These are phyloP conservation scores for Hansfordia pulvinata DNA, from an alignment of 2,329 filamentous ascomycete genomes.

Conservation along the genomic window DNA sequence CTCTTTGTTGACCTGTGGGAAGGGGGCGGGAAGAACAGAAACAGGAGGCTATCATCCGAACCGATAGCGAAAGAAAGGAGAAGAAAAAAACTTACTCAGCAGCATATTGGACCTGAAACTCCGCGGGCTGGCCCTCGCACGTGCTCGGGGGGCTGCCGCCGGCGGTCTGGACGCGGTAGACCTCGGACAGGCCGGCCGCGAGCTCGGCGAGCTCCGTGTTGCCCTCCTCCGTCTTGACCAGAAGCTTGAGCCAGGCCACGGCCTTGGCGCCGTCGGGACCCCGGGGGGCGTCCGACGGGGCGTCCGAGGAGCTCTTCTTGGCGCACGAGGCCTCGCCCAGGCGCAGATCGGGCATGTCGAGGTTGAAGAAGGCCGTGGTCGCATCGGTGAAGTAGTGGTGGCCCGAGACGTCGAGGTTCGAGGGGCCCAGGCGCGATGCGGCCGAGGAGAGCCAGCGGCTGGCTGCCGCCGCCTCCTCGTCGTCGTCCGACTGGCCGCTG, in stretches of 20 bases:
- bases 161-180: constrained; percentile 75
- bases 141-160: constrained; percentile 64
- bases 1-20: no score
- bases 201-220: constrained; percentile 6
- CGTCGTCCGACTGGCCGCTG: no score
- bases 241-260: constrained; percentile 71
- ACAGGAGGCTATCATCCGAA: no score
- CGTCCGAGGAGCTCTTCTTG: constrained; percentile 46
- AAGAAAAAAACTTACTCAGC: constrained; percentile 57
- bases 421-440: constrained; percentile 39
- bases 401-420: constrained; percentile 52
- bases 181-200: constrained; percentile 51
- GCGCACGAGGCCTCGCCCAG: constrained; percentile 49
- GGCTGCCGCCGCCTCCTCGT: constrained; percentile 16
- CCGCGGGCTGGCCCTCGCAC: constrained; percentile 49
- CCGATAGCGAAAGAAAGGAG: no score
- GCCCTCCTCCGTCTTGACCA: no score
- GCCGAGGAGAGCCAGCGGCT: no score
- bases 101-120: constrained; percentile 67
- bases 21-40: no score
- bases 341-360: constrained; percentile 41
- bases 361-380: constrained; percentile 67
- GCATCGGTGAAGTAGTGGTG: constrained; percentile 67
- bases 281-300: constrained; percentile 44
- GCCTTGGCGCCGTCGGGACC: constrained; percentile 53